These are phyloP conservation scores for Fraxinus pennsylvanica DNA, from an alignment of 257 asterid species.

Conservation along the genomic window DNA sequence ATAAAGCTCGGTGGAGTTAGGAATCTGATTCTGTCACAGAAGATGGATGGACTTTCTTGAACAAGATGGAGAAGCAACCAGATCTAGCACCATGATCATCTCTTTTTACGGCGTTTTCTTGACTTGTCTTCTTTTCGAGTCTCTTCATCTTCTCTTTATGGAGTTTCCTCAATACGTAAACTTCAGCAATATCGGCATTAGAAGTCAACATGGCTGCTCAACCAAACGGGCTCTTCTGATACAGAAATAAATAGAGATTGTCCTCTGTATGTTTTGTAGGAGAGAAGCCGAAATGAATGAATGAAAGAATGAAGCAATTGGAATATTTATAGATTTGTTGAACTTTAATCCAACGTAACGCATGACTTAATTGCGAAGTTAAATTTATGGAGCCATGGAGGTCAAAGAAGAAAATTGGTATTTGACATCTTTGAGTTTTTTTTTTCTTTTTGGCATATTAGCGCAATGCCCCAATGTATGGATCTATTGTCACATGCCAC, in stretches of 20 bases:
- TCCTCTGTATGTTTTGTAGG: neutral
- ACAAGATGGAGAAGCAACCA: constrained; percentile 40
- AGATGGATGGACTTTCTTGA: constrained; percentile 61
- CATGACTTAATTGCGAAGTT: neutral
- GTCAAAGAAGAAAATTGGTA: no score
- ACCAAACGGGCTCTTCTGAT: neutral
- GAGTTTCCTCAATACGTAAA: constrained; percentile 41
- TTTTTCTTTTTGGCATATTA: no score
- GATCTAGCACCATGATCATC: constrained; percentile 22
- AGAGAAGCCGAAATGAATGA: neutral
- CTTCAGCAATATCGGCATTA: constrained; percentile 46
- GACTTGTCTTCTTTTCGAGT: neutral
- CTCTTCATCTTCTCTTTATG: constrained; percentile 54
- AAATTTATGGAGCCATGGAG: no score
- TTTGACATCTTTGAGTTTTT: no score
- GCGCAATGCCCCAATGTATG: no score
- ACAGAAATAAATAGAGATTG: neutral
- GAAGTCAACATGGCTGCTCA: constrained; percentile 36
- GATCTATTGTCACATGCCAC: no score
- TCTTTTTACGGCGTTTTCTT: neutral
- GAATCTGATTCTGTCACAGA: neutral
- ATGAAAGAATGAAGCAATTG: neutral
- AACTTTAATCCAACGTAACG: neutral
- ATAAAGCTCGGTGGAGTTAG: neutral
- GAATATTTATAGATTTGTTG: neutral